phyloP scores from a whole-genome alignment of 169 alveolate genomes.

The Plasmodium knowlesi region DNA sequence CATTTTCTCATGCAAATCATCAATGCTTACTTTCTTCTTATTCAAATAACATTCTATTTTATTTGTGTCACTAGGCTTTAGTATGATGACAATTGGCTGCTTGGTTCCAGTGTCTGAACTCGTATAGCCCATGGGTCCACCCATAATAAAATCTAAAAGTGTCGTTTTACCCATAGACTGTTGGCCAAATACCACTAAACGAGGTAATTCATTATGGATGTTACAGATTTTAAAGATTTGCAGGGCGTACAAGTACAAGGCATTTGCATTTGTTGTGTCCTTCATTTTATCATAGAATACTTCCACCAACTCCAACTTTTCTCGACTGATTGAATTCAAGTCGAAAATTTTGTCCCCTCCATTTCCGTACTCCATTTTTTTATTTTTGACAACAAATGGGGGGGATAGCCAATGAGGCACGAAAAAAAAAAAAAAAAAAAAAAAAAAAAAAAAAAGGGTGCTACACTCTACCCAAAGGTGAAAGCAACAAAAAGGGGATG shows the following conservation, averaged over 20 bases:
- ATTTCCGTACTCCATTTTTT: constrained; percentile 65
- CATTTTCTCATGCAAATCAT: constrained; percentile 88
- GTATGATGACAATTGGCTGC: constrained; percentile 90
- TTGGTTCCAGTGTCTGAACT: constrained; percentile 92
- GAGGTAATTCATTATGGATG: constrained; percentile 90
- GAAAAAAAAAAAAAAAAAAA: too few relatives aligned
- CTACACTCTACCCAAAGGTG: neutral
- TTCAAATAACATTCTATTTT: constrained; percentile 70
- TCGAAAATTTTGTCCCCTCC: constrained; percentile 70
- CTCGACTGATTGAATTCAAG: constrained; percentile 71
- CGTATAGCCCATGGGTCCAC: constrained; percentile 92
- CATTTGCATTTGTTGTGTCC: constrained; percentile 84
- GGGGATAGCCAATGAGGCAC: neutral
- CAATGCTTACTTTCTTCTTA: constrained; percentile 76
- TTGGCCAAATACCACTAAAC: constrained; percentile 92
- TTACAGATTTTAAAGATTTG: constrained; percentile 89
- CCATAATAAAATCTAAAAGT: constrained; percentile 90
- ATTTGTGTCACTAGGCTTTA: constrained; percentile 83
- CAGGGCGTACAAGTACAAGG: constrained; percentile 85
- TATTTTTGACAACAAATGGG: neutral
- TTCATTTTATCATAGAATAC: constrained; percentile 72
- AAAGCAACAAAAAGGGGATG: neutral
- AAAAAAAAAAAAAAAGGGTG: neutral
- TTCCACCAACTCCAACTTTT: constrained; percentile 54
- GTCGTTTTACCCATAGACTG: constrained; percentile 94